A percentile compares a stretch with the other conserved stretches of the same genome.
These are phyloP conservation scores for Mariannaea sp. DNA, from an alignment of 2,329 filamentous ascomycete genomes.

Conservation along the genomic window DNA sequence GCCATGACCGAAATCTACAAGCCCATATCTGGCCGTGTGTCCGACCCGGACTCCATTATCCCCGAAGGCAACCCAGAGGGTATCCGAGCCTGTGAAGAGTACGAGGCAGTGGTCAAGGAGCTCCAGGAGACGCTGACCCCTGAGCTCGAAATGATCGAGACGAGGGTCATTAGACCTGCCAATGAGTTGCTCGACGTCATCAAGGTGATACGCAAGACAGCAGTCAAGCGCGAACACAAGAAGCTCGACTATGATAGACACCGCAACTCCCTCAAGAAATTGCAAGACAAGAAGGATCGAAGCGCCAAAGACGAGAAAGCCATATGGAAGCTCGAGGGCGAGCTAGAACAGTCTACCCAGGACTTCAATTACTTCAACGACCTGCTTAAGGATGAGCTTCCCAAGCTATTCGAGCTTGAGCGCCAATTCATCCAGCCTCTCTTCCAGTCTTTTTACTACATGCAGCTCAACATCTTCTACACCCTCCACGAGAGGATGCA, in stretches of 20 bases:
- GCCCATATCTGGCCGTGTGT: slow-evolving; percentile 93
- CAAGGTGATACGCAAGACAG: slow-evolving; percentile 90
- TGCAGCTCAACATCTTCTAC: slow-evolving; percentile 99
- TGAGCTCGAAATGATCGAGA: slow-evolving; percentile 97
- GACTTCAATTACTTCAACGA: slow-evolving; percentile 99
- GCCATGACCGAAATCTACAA: slow-evolving; percentile 97
- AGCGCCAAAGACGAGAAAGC: slow-evolving; percentile 96
- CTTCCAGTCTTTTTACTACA: slow-evolving; percentile 99
- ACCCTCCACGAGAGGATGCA: slow-evolving; percentile 99
- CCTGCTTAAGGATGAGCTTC: slow-evolving; percentile 92
- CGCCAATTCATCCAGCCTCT: slow-evolving; percentile 94
- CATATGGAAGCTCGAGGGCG: slow-evolving; percentile 91
- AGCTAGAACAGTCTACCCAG: slow-evolving; percentile 88
- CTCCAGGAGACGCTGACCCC: slow-evolving; percentile 86
- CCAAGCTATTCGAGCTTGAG: slow-evolving; percentile 87
- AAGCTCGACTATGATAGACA: slow-evolving; percentile 95
- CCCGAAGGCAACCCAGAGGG: slow-evolving; percentile 89
- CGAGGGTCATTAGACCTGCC: slow-evolving; percentile 85
- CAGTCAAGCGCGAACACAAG: slow-evolving; percentile 93
- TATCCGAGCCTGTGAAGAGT: slow-evolving; percentile 94
- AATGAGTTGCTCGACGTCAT: slow-evolving; percentile 94
- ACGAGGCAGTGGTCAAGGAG: slow-evolving; percentile 87
- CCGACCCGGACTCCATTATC: slow-evolving; percentile 83
- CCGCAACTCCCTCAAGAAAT: slow-evolving; percentile 81
- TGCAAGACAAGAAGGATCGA: slow-evolving; percentile 98